Evolutionary conservation across 768 basidiomycete genomes (phyloP), one percentile per base, ranked within the genome.

Genomic region (Lentinus tigrinus): DNA sequence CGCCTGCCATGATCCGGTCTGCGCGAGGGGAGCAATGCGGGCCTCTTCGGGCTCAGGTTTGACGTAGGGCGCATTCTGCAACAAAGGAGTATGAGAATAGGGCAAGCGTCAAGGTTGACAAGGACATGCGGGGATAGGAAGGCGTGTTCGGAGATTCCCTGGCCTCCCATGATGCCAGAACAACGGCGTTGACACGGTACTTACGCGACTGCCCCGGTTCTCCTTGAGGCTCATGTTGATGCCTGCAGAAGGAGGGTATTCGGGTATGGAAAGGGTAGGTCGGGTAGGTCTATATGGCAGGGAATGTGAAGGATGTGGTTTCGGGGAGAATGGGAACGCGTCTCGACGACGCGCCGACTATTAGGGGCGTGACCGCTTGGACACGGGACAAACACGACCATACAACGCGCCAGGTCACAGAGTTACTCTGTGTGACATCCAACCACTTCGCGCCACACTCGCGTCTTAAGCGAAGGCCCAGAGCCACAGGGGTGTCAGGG

Each of bases 41-140:
- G 55, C 57, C 19, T 73, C 73, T 44, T 67, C 60, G 4, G 70
- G 74, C 39, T 75, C 73, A 36, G 72, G 68, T 56, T 75, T 75
- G 47, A 75, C 61, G 52, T 56, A 58, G 13, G 47, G 60, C 16
- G 42, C 50, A 17, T 34, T 55, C 56, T 63, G 42, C 44, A 43
- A 39, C 34, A 46, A 52, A 37, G 39, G 16, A 47, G 26, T 16
- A 21, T 21, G 21, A 58, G 53, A 60, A 38, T 21, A 43, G 57
- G 57, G 51, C 60, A 11, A 63, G 19, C 43, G 4, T 52, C 37
- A 38, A 47, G 52, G 39, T 37, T 23, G 17, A 3, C 39, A 49
- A 23, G 43, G 21, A 44, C 43, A 42, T 48, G 49, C 27, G 42
- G 50, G 34, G 31, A 37, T 23, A 24, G 43, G 8, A 46, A 23